Conservation (phyloP, 495 filamentous ascomycete species). For the Symbiotaphrina buchneri region DNA sequence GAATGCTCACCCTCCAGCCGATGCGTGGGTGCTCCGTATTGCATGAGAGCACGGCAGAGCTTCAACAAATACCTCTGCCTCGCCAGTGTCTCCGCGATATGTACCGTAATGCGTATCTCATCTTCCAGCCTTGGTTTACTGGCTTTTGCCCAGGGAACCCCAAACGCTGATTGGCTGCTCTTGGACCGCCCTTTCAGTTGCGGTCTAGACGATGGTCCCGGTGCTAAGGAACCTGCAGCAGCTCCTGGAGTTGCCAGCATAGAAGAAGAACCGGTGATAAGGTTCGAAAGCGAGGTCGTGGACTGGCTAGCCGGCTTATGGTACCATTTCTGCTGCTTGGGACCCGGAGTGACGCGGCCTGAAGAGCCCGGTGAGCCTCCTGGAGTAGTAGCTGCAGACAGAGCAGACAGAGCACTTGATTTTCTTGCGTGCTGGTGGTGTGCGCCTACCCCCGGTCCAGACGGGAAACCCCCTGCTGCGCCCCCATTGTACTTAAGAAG, state of each 20-base stretch:
- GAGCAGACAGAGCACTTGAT: too few relatives aligned
- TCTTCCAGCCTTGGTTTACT: conserved; percentile 23
- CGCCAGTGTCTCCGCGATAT: conserved; percentile 65
- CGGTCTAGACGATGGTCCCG: too few relatives aligned
- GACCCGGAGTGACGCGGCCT: conserved; percentile 31
- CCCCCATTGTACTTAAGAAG: conserved; percentile 32
- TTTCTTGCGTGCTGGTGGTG: neutral
- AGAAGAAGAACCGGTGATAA: conserved; percentile 33
- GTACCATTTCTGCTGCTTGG: conserved; percentile 42
- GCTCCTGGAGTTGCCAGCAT: conserved; percentile 20
- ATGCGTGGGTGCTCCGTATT: conserved; percentile 22
- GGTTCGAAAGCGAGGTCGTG: conserved; percentile 20
- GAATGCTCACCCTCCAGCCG: conserved; percentile 15
- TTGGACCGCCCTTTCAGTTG: too few relatives aligned
- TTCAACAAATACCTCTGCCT: conserved; percentile 70
- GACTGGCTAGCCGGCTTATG: conserved; percentile 31
- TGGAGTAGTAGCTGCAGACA: conserved; percentile 14
- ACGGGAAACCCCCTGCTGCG: conserved; percentile 2
- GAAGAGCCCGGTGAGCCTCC: conserved; percentile 19
- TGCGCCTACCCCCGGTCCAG: neutral
- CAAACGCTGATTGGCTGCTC: too few relatives aligned
- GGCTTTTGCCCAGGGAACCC: too few relatives aligned
- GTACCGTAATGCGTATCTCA: conserved; percentile 63
- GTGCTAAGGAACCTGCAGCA: conserved; percentile 10
- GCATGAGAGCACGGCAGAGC: conserved; percentile 72